Base-by-base conservation (phyloP, 2,329 filamentous ascomycete species). In the Onygena corvina region DNA sequence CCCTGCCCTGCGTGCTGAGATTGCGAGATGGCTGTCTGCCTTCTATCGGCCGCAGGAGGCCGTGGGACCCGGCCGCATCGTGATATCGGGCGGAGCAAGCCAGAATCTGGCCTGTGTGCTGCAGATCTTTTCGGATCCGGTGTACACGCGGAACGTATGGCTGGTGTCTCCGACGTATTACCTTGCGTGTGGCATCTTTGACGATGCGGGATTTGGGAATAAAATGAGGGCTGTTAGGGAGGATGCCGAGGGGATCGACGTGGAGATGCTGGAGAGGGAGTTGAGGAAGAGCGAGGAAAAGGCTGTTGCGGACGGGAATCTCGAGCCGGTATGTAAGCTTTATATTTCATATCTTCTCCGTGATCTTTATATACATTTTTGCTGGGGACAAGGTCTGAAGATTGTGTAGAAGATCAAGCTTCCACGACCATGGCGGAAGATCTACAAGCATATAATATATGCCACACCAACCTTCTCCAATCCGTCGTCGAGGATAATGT, bases 391-490 rank as follows among this genome's bases (percentile, higher is more conserved):
- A 33, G 8, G 16, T 7, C 14, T 30, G 23, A 34, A 6, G 4
- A 16, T 36, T 20, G 8, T 16, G 3, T 42, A 52, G 48, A 40
- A 48, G 4, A 34, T 76, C 58, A 88, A 86, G 61, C 70, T 71
- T 1, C 63, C 71, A 0, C 72, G 76, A 14, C 71, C 77, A 11
- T 74, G 77, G 67, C 76, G 80, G 33, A 94, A 94, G 60, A 76
- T 86, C 49, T 96, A 94, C 69, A 81, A 81, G 49, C 85, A 95
- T 61, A 64, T 95, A 57, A 83, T 98, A 57, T 96, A 96, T 64
- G 79, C 80, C 27, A 88, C 94, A 11, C 86, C 92, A 0, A 87
- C 87, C 0, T 93, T 89, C 64, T 80, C 86, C 45, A 96, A 96
- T 61, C 92, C 92, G 0, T 88, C 84, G 0, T 86, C 83, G 25